These are phyloP conservation scores for Candida tunisiensis DNA, from an alignment of 1,139 yeast species.

Conservation along the genomic window DNA sequence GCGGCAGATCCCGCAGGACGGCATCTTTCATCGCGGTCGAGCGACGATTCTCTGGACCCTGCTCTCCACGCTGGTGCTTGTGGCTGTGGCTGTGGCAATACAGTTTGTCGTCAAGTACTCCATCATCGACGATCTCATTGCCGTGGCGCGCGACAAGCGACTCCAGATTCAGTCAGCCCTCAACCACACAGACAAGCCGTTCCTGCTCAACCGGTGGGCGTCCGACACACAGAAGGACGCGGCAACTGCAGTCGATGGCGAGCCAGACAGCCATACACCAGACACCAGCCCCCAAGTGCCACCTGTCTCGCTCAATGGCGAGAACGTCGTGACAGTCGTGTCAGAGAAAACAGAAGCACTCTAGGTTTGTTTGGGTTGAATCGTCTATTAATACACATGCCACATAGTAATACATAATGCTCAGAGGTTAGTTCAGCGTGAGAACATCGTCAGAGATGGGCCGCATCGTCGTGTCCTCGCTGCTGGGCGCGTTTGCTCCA, in stretches of 20 bases:
- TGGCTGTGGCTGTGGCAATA: slow-evolving; percentile 20
- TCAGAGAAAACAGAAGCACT: no score
- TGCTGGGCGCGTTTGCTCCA: neutral
- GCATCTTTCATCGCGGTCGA: slow-evolving; percentile 24
- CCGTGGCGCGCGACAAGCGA: neutral
- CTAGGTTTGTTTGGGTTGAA: no score
- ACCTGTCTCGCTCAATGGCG: no score
- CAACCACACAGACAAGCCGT: neutral
- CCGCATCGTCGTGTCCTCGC: neutral
- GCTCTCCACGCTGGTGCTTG: slow-evolving; percentile 29
- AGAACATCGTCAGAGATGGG: neutral
- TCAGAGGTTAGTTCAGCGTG: neutral
- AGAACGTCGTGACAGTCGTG: no score
- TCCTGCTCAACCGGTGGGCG: neutral
- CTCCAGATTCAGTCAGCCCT: neutral
- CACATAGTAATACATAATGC: no score
- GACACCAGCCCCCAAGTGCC: neutral
- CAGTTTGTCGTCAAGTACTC: slow-evolving; percentile 26
- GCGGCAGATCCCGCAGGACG: slow-evolving; percentile 37
- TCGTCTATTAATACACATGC: no score
- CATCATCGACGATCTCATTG: slow-evolving; percentile 23
- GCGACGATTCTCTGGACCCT: slow-evolving; percentile 30
- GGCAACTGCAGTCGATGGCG: neutral
- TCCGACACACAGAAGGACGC: neutral
- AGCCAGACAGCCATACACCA: neutral